phyloP scores from a whole-genome alignment of 768 basidiomycete genomes.

The Phlebiopsis flavidoalba region DNA sequence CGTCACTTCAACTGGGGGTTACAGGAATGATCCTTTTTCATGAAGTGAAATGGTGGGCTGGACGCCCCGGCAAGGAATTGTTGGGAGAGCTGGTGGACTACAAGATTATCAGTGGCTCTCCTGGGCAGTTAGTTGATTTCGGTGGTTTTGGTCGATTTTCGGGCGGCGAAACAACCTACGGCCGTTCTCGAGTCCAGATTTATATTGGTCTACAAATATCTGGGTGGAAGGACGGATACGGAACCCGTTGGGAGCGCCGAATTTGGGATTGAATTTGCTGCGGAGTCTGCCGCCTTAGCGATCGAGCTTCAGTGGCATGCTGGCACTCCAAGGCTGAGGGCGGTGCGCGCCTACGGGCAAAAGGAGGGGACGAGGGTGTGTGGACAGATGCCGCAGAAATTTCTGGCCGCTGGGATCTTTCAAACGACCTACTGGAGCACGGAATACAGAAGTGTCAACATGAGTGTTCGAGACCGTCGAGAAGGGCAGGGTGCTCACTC shows the following conservation, averaged over 20 bases:
- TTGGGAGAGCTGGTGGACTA: conserved; percentile 17
- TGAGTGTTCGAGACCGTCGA: background rate
- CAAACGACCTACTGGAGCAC: conserved; percentile 61
- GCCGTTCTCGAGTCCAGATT: conserved; percentile 25
- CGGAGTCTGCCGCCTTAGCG: background rate
- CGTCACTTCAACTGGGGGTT: too few relatives aligned
- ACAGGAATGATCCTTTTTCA: too few relatives aligned
- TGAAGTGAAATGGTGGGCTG: conserved; percentile 11
- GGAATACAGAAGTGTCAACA: background rate
- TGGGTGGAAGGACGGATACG: conserved; percentile 62
- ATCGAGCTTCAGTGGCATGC: background rate
- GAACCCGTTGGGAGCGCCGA: conserved; percentile 63
- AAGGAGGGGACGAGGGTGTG: conserved; percentile 49
- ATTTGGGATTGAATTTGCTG: conserved; percentile 29
- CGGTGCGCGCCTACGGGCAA: conserved; percentile 60
- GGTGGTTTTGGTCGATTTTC: conserved; percentile 5
- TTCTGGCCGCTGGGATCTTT: conserved; percentile 75
- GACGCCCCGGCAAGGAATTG: conserved; percentile 21
- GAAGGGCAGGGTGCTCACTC: conserved; percentile 43
- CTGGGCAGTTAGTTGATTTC: background rate
- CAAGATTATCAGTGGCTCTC: too few relatives aligned
- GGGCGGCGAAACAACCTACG: conserved; percentile 21
- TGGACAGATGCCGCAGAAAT: conserved; percentile 53
- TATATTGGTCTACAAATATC: conserved; percentile 52
- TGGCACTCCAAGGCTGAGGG: conserved; percentile 28